Percentiles rank a stretch among this genome's conserved stretches.
These are phyloP conservation scores for Populus davidiana DNA, from an alignment of 345 rosid species.

Conservation along the genomic window DNA sequence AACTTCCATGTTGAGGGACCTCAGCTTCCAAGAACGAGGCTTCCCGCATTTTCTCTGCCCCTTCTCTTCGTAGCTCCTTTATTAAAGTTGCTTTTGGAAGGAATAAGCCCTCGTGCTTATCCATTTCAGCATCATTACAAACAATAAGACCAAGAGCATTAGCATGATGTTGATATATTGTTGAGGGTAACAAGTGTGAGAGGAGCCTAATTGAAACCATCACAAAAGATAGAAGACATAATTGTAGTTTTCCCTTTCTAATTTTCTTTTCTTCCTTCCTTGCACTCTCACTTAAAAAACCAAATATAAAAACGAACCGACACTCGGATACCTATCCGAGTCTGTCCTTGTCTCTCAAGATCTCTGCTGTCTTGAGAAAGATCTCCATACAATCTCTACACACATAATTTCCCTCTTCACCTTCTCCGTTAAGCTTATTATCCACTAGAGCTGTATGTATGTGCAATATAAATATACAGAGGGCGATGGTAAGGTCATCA, in stretches of 20 bases:
- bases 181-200: neutral
- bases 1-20: conserved; percentile 24
- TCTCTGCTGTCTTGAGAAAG: neutral
- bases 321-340: neutral
- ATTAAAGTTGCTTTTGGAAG: conserved; percentile 19
- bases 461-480: neutral
- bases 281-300: neutral
- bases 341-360: neutral
- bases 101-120: conserved; percentile 12
- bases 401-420: neutral
- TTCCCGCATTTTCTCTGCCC: conserved; percentile 16
- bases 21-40: conserved; percentile 23
- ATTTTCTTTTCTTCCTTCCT: neutral
- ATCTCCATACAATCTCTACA: neutral
- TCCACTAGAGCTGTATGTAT: neutral
- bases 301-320: neutral
- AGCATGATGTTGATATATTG: neutral
- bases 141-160: neutral
- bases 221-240: neutral
- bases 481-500: conserved; percentile 40
- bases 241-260: neutral
- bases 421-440: neutral
- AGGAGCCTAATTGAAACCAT: neutral
- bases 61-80: conserved; percentile 21
- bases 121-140: conserved; percentile 23